Evolutionary conservation across 306 rosid species (phyloP).

Genomic region (Morella rubra): DNA sequence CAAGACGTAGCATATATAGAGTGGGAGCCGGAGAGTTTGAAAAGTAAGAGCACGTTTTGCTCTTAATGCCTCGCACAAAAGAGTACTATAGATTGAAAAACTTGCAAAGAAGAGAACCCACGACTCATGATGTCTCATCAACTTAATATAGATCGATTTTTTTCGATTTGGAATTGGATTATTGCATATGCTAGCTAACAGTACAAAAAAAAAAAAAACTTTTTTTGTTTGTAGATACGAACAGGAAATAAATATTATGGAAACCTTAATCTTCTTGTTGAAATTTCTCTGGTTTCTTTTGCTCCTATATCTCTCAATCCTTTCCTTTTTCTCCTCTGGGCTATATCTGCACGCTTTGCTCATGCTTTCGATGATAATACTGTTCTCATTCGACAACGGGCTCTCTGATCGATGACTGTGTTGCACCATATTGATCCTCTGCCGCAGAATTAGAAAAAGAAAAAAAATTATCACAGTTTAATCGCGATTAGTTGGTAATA

Average conservation of each 20-base stretch:
- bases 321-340: slow-evolving; percentile 79
- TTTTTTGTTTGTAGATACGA: not conserved
- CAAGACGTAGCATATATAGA: not conserved
- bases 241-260: not conserved
- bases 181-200: too few relatives aligned
- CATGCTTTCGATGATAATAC: slow-evolving; percentile 88
- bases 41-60: not conserved
- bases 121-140: too few relatives aligned
- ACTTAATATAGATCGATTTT: too few relatives aligned
- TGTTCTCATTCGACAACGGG: slow-evolving; percentile 65
- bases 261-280: slow-evolving; percentile 89
- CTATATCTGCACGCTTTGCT: slow-evolving; percentile 64
- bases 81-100: not conserved
- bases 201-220: not conserved
- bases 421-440: slow-evolving; percentile 49
- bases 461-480: not conserved
- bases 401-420: slow-evolving; percentile 49
- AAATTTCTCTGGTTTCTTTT: slow-evolving; percentile 87
- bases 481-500: not conserved
- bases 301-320: slow-evolving; percentile 80
- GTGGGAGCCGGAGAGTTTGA: not conserved
- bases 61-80: too few relatives aligned
- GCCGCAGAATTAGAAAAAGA: slow-evolving; percentile 8
- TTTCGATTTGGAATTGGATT: too few relatives aligned
- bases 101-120: not conserved